Base-by-base conservation (phyloP, 768 basidiomycete species). In the Dentipellis sp. region DNA sequence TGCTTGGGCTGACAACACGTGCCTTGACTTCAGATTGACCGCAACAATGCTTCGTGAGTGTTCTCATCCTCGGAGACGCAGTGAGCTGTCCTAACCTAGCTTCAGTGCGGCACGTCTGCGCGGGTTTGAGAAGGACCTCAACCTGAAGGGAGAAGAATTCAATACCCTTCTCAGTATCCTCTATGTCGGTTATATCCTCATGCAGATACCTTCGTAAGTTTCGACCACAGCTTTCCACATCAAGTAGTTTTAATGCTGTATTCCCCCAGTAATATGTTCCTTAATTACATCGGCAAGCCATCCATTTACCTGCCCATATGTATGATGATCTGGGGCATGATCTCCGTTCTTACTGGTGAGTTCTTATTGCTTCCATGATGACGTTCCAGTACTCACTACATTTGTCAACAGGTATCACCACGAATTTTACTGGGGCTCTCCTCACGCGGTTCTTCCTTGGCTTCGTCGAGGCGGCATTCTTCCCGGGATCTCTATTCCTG, bases 391-490 rank as follows among this genome's bases (percentile, higher is more conserved):
- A 16, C 17, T 17, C 29, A 19, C 9, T 21, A 12, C 34, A 17
- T 55, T 6, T 29, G 14, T 10, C 16, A 23, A 38, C 42, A 62
- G 61, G 61, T 17, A 38, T 40, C 12, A 55, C 58, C 36, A 60
- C 35, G 35, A 64, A 64, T 66, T 94, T 84, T 60, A 66, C 73
- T n/a, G 78, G 82, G 19, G 85, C 78, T 7, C 74, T 89, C 10
- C 67, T 81, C 11, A 83, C 83, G 0, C 77, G 90, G 19, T 91
- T 92, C 69, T 79, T 86, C 66, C 75, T 92, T 36, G 91, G 91
- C 62, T 76, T 71, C 54, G 62, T 71, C 35, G 68, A 71, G 67
- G 84, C 83, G 10, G 81, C 82, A 2, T 87, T 86, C 68, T 84
- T 83, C 63, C 86, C 86, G 51, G 85, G 83, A 23, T 79, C 83